Conservation (phyloP, 2,329 filamentous ascomycete genomes). For the Trichoderma pleuroti region DNA sequence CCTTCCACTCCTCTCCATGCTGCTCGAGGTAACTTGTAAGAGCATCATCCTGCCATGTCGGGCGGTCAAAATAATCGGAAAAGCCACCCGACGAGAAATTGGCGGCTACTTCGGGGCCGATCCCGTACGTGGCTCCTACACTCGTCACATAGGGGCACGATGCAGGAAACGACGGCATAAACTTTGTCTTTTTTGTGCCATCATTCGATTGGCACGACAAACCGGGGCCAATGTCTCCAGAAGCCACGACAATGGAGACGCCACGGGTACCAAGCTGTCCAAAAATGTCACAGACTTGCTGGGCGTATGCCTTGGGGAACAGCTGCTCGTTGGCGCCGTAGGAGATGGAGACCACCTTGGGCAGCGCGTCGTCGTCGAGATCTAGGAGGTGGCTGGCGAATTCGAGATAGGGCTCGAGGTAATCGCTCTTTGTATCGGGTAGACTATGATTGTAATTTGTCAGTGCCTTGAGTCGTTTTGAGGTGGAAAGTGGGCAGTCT, state of each 20-base stretch:
- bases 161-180: slow-evolving; percentile 36
- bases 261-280: slow-evolving; percentile 63
- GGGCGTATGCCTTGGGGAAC: slow-evolving; percentile 56
- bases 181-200: slow-evolving; percentile 32
- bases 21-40: slow-evolving; percentile 42
- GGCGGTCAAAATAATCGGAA: slow-evolving; percentile 44
- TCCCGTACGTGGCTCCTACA: slow-evolving; percentile 55
- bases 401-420: slow-evolving; percentile 65
- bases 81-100: slow-evolving; percentile 52
- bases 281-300: slow-evolving; percentile 52
- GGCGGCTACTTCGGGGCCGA: slow-evolving; percentile 50
- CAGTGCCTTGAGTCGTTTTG: not conserved
- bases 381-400: slow-evolving; percentile 59
- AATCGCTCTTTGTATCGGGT: not conserved
- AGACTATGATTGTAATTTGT: not conserved
- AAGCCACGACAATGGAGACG: slow-evolving; percentile 62
- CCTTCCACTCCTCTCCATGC: slow-evolving; percentile 48
- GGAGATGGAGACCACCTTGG: slow-evolving; percentile 63
- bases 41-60: slow-evolving; percentile 44
- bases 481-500: not conserved
- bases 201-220: slow-evolving; percentile 37
- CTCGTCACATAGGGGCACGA: slow-evolving; percentile 59
- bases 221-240: slow-evolving; percentile 52
- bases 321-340: slow-evolving; percentile 68
- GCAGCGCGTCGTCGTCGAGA: slow-evolving; percentile 52